Conservation (phyloP, 805 yeast genomes). For the Saturnispora hagleri region DNA sequence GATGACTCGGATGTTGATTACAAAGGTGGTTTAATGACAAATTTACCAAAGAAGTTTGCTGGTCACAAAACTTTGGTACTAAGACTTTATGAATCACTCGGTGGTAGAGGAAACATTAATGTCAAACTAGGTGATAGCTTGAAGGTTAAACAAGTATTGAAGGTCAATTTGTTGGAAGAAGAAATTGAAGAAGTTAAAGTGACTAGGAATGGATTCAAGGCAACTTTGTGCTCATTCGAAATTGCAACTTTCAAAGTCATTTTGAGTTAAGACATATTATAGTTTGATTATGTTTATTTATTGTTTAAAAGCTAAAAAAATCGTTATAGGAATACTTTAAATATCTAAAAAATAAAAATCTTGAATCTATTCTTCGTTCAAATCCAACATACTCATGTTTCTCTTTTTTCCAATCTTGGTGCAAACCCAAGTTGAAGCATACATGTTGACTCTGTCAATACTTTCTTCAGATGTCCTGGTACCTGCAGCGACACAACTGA, state of each 20-base stretch:
- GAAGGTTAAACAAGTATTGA: slow-evolving; percentile 38
- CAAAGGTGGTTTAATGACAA: slow-evolving; percentile 27
- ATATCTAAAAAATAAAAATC: not conserved
- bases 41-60: slow-evolving; percentile 34
- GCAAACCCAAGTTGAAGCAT: slow-evolving; percentile 83
- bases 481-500: slow-evolving; percentile 60
- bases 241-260: slow-evolving; percentile 54
- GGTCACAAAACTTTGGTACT: slow-evolving; percentile 49
- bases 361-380: slow-evolving; percentile 9
- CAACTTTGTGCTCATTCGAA: slow-evolving; percentile 67
- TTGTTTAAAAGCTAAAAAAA: not conserved
- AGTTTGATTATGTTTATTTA: not conserved
- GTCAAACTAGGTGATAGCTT: slow-evolving; percentile 34
- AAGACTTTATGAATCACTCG: slow-evolving; percentile 80
- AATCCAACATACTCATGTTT: slow-evolving; percentile 39
- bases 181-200: slow-evolving; percentile 32
- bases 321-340: not conserved
- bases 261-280: slow-evolving; percentile 16
- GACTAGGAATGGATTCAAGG: slow-evolving; percentile 20
- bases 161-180: slow-evolving; percentile 54
- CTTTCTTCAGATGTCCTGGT: slow-evolving; percentile 52
- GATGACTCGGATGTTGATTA: slow-evolving; percentile 54
- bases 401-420: slow-evolving; percentile 40
- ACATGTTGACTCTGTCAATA: slow-evolving; percentile 79
- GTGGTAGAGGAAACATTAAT: slow-evolving; percentile 58